Evolutionary conservation across 257 asterid genomes (phyloP).

Genomic region (Solanum tacnaense): DNA sequence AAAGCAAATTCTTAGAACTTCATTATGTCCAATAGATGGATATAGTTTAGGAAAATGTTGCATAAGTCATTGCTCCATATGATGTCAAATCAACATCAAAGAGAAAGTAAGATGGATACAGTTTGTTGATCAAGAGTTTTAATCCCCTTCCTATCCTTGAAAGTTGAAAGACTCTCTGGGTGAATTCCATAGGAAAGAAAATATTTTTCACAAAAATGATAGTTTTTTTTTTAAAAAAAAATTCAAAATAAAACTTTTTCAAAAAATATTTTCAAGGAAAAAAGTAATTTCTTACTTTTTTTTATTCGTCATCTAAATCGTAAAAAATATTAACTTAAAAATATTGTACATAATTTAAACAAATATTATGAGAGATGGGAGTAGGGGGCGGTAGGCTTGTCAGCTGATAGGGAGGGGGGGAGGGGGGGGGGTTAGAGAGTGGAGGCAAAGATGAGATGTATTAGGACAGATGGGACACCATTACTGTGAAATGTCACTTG

Average conservation of each 20-base stretch:
- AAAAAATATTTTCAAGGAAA: not conserved
- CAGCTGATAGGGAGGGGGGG: no score
- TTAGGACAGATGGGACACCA: not conserved
- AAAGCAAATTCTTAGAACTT: not conserved
- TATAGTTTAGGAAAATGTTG: not conserved
- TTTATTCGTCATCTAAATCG: not conserved
- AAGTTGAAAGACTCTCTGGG: not conserved
- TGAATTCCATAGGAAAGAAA: not conserved
- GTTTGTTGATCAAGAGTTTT: not conserved
- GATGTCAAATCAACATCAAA: not conserved
- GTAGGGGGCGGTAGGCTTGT: not conserved
- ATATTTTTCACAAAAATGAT: no score
- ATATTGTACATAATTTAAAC: no score
- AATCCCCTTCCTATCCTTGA: not conserved
- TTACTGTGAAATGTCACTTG: not conserved
- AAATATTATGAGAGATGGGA: not conserved
- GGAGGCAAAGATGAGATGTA: not conserved
- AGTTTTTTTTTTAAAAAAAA: no score
- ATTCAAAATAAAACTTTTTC: not conserved
- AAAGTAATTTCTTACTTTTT: not conserved
- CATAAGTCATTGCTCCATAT: not conserved
- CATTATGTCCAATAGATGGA: not conserved
- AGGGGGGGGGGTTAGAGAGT: not conserved
- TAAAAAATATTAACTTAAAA: no score
- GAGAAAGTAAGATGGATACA: no score